These are phyloP conservation scores for Alternaria sp. DNA, from an alignment of 2,329 filamentous ascomycete genomes.

Conservation along the genomic window DNA sequence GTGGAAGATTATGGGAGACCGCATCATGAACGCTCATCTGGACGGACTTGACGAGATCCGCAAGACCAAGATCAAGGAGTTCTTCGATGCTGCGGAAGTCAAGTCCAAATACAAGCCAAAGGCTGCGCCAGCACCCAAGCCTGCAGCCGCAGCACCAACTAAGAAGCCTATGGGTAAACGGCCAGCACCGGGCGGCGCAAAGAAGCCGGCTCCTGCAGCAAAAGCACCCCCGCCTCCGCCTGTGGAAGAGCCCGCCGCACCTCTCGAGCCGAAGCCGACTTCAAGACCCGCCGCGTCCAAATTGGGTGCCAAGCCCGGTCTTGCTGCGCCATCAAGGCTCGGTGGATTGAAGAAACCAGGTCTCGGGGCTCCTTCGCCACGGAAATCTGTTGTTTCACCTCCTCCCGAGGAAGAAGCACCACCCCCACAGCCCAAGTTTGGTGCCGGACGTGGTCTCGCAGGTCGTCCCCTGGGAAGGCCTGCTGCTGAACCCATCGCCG, in stretches of 20 bases:
- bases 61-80: slow-evolving; percentile 96
- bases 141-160: slow-evolving; percentile 55
- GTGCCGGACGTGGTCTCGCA: slow-evolving; percentile 75
- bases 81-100: slow-evolving; percentile 79
- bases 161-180: slow-evolving; percentile 58
- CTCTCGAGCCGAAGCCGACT: slow-evolving; percentile 65
- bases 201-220: slow-evolving; percentile 56
- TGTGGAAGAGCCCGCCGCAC: slow-evolving; percentile 57
- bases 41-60: slow-evolving; percentile 94
- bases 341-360: slow-evolving; percentile 54
- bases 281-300: slow-evolving; percentile 57
- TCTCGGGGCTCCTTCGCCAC: slow-evolving; percentile 48
- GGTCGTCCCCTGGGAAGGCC: slow-evolving; percentile 87
- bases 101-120: slow-evolving; percentile 94
- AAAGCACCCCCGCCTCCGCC: slow-evolving; percentile 48
- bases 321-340: slow-evolving; percentile 43
- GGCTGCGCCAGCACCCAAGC: slow-evolving; percentile 65
- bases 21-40: slow-evolving; percentile 90
- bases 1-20: slow-evolving; percentile 98
- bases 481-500: slow-evolving; percentile 67
- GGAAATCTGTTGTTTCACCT: slow-evolving; percentile 55
- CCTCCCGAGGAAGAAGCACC: slow-evolving; percentile 53
- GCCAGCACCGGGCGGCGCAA: slow-evolving; percentile 57
- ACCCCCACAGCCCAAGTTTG: slow-evolving; percentile 64
- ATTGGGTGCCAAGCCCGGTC: slow-evolving; percentile 49